Evolutionary conservation across 2,329 filamentous ascomycete genomes (phyloP).

Genomic region (Lachnellula subtilissima): DNA sequence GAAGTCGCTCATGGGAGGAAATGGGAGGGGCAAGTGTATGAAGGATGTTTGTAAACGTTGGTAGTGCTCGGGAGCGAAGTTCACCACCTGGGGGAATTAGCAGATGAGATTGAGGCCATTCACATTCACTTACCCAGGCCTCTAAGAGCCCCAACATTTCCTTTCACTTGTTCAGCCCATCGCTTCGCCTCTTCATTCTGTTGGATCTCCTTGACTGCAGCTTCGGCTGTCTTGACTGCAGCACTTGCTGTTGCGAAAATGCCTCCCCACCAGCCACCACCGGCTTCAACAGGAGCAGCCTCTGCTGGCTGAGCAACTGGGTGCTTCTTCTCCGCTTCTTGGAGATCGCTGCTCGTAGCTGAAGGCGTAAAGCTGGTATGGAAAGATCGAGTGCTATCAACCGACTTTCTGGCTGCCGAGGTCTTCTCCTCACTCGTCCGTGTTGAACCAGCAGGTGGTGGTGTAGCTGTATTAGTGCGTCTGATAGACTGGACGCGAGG

Average conservation of each 20-base stretch:
- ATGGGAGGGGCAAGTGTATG: slow-evolving; percentile 95
- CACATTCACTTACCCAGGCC: slow-evolving; percentile 58
- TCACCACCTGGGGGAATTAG: slow-evolving; percentile 64
- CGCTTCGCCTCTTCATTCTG: slow-evolving; percentile 94
- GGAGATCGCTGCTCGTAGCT: slow-evolving; percentile 55
- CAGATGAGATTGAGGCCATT: not conserved
- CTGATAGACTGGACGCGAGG: slow-evolving; percentile 61
- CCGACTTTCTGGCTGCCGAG: slow-evolving; percentile 59
- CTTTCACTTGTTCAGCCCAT: slow-evolving; percentile 90
- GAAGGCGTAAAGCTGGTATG: slow-evolving; percentile 69
- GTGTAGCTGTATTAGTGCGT: slow-evolving; percentile 45
- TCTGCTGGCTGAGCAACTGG: slow-evolving; percentile 39
- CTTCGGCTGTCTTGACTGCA: slow-evolving; percentile 90
- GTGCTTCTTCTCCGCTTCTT: slow-evolving; percentile 51
- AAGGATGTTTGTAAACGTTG: slow-evolving; percentile 90
- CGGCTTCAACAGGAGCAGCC: slow-evolving; percentile 24
- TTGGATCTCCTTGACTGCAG: slow-evolving; percentile 89
- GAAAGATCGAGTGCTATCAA: slow-evolving; percentile 67
- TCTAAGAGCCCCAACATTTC: slow-evolving; percentile 75
- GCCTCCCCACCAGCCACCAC: slow-evolving; percentile 82
- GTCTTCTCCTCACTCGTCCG: slow-evolving; percentile 62
- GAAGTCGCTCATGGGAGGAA: slow-evolving; percentile 90
- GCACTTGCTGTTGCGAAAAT: slow-evolving; percentile 69
- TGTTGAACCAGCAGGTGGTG: slow-evolving; percentile 43
- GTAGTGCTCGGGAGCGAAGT: slow-evolving; percentile 77